Evolutionary conservation across 75 land plant genomes (phyloP).

Genomic region (Cryptomeria japonica): DNA sequence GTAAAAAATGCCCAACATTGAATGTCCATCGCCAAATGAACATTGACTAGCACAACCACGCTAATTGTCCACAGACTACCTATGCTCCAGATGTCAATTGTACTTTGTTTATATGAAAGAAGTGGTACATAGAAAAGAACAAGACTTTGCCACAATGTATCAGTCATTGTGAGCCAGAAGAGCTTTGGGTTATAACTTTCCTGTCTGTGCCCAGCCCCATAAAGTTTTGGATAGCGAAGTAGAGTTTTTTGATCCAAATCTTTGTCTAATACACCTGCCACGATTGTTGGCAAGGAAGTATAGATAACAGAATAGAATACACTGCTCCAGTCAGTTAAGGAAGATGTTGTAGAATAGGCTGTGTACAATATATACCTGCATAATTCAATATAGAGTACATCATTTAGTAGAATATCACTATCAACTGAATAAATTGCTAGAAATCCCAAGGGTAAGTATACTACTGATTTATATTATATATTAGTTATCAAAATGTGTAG

Average conservation of each 20-base stretch:
- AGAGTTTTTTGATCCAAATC: conserved; percentile 27
- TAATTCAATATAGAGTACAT: neutral
- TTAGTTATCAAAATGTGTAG: neutral
- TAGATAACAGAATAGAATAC: conserved; percentile 43
- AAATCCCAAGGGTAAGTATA: neutral
- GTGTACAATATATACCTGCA: conserved; percentile 35
- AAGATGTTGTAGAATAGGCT: conserved; percentile 30
- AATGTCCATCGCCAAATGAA: conserved; percentile 37
- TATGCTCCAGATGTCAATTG: conserved; percentile 39
- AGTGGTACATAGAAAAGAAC: conserved; percentile 36
- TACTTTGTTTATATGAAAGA: conserved; percentile 18
- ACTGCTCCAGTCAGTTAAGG: conserved; percentile 40
- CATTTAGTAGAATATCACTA: neutral
- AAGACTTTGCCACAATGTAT: conserved; percentile 45
- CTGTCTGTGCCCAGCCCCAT: conserved; percentile 27
- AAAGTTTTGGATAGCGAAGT: conserved; percentile 25
- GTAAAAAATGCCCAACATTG: conserved; percentile 21
- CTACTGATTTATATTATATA: neutral
- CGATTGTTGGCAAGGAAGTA: conserved; percentile 39
- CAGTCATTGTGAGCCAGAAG: conserved; percentile 42
- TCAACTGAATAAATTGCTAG: neutral
- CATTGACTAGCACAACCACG: conserved; percentile 28
- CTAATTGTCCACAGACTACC: conserved; percentile 28
- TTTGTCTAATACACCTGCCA: conserved; percentile 34
- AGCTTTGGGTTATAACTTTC: conserved; percentile 30